phyloP scores from a whole-genome alignment of 129 eudicot species.

The Apium graveolens region DNA sequence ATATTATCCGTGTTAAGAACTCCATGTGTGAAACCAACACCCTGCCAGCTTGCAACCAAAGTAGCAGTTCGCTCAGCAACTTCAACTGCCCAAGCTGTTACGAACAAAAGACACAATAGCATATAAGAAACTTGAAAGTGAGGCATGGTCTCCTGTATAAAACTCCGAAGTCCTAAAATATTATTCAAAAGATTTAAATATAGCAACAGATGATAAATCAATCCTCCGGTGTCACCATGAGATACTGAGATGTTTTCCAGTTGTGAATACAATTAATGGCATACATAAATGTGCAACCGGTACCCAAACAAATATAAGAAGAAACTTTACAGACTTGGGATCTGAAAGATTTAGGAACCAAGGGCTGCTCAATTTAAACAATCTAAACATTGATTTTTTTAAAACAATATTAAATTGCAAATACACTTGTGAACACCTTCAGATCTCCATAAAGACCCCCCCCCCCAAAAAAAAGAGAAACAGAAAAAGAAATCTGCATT shows the following conservation, averaged over 20 bases:
- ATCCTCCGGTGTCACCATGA: neutral
- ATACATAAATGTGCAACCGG: neutral
- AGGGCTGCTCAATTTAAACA: neutral
- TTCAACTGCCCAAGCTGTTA: slow-evolving; percentile 95
- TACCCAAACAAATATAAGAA: neutral
- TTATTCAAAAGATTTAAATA: neutral
- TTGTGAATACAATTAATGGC: neutral
- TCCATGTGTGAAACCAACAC: slow-evolving; percentile 98
- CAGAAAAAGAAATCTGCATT: no score
- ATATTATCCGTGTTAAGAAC: slow-evolving; percentile 96
- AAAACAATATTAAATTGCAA: neutral
- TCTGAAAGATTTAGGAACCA: neutral
- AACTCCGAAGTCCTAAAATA: neutral
- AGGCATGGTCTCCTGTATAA: neutral
- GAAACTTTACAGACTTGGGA: neutral
- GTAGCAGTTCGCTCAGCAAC: slow-evolving; percentile 92
- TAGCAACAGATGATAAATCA: neutral
- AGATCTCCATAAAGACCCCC: neutral
- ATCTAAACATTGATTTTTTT: no score
- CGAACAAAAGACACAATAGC: slow-evolving; percentile 11
- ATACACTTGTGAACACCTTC: neutral
- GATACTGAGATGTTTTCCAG: neutral
- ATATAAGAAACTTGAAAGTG: neutral
- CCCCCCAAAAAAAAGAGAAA: neutral
- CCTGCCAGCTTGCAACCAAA: slow-evolving; percentile 90